Evolutionary conservation across 768 basidiomycete species (phyloP).

Genomic region (Tricholoma hemisulphureum): DNA sequence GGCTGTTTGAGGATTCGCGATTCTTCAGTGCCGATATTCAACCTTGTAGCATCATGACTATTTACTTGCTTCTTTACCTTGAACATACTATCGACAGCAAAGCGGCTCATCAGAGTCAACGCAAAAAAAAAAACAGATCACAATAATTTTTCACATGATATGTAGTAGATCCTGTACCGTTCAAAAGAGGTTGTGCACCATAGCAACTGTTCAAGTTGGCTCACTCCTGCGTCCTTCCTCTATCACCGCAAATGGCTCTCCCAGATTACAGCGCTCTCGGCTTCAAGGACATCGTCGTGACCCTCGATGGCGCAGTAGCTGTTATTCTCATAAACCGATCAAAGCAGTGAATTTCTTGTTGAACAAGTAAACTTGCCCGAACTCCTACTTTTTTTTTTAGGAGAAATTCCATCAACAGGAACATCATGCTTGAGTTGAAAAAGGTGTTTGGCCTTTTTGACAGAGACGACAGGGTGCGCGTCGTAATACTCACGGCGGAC

Average conservation of each 20-base stretch:
- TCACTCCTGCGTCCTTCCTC: too few species aligned
- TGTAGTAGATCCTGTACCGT: too few species aligned
- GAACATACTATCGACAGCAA: too few species aligned
- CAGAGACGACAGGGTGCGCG: slow-evolving; percentile 52
- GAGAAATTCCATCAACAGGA: slow-evolving; percentile 42
- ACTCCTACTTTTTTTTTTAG: slow-evolving; percentile 22
- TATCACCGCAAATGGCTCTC: slow-evolving; percentile 10
- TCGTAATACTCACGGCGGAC: slow-evolving; percentile 51
- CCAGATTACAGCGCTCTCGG: slow-evolving; percentile 36
- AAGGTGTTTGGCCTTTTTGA: slow-evolving; percentile 46
- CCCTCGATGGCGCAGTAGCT: slow-evolving; percentile 43
- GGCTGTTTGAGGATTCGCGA: too few species aligned
- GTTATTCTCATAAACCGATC: slow-evolving; percentile 48
- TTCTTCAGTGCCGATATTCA: too few species aligned
- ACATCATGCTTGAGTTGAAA: slow-evolving; percentile 38
- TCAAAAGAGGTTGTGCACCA: too few species aligned
- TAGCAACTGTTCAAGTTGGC: too few species aligned
- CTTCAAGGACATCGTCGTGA: slow-evolving; percentile 42
- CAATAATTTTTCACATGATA: too few species aligned
- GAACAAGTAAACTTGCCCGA: neutral
- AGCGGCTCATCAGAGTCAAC: too few species aligned
- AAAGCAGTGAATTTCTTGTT: slow-evolving; percentile 38
- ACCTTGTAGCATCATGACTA: too few species aligned
- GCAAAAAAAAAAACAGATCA: too few species aligned
- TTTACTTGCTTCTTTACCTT: too few species aligned